These are phyloP conservation scores for Papilionanthe hybrid DNA, from an alignment of 116 monocot genomes.

Conservation along the genomic window DNA sequence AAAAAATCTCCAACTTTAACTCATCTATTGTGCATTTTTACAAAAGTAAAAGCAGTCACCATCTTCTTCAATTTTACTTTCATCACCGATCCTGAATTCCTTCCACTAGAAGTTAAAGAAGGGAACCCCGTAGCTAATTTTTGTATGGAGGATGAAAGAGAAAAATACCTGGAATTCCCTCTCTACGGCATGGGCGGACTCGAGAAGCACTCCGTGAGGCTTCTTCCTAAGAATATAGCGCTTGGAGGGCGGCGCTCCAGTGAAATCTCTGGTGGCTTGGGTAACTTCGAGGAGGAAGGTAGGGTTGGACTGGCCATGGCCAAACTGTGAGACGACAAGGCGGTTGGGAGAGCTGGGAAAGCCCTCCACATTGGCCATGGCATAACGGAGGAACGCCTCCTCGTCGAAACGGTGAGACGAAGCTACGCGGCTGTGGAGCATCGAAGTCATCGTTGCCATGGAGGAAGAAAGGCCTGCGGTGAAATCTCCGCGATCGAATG, in stretches of 20 bases:
- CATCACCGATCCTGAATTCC: no score
- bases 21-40: background rate
- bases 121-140: background rate
- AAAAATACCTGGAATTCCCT: conserved; percentile 68
- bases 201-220: conserved; percentile 64
- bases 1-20: background rate
- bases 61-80: no score
- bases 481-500: no score
- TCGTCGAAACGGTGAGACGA: no score
- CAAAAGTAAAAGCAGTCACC: no score
- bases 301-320: conserved; percentile 96
- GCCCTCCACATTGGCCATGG: conserved; percentile 44
- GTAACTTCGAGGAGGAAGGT: conserved; percentile 70
- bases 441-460: conserved; percentile 41
- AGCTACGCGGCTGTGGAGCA: no score
- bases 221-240: conserved; percentile 94
- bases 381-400: no score
- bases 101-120: no score
- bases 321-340: conserved; percentile 57
- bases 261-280: conserved; percentile 9
- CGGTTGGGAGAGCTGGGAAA: conserved; percentile 25
- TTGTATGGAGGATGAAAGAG: background rate
- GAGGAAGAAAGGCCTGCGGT: background rate
- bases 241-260: conserved; percentile 27
- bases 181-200: conserved; percentile 93